Conservation (phyloP, 768 basidiomycete genomes). For the Sistotremastrum suecicum region DNA sequence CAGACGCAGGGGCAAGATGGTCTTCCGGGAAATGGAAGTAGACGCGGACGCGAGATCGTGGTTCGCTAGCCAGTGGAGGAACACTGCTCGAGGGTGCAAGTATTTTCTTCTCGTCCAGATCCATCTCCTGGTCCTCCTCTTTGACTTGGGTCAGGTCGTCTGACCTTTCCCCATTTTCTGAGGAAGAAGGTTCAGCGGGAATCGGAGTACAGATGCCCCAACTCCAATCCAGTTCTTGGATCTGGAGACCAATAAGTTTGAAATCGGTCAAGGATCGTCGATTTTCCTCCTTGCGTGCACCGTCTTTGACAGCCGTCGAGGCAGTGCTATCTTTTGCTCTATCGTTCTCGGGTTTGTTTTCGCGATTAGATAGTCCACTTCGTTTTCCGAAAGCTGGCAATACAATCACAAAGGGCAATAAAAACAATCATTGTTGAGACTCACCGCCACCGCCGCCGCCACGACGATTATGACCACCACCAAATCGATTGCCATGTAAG, state of each 20-base stretch:
- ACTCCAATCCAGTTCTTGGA: conserved; percentile 69
- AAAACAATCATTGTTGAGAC: conserved; percentile 34
- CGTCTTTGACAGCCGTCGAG: conserved; percentile 33
- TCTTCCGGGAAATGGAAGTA: conserved; percentile 75
- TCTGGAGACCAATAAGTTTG: conserved; percentile 85
- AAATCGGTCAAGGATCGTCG: conserved; percentile 94
- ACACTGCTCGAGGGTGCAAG: too few species aligned
- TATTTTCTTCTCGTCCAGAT: conserved; percentile 6
- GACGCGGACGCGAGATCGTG: conserved; percentile 61
- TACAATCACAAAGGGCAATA: conserved; percentile 26
- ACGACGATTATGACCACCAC: conserved; percentile 27
- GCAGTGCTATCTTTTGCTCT: background rate
- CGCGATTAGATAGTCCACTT: conserved; percentile 5
- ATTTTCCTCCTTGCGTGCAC: conserved; percentile 52
- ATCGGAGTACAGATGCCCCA: conserved; percentile 48
- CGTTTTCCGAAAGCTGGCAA: too few species aligned
- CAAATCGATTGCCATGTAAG: conserved; percentile 10
- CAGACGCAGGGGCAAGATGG: conserved; percentile 26
- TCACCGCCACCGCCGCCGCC: conserved; percentile 18
- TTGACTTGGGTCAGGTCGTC: conserved; percentile 15
- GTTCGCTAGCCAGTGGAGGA: background rate
- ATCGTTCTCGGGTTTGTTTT: conserved; percentile 6
- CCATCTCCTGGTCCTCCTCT: conserved; percentile 23
- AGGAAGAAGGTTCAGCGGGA: conserved; percentile 15
- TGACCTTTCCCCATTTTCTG: background rate